Conservation (phyloP, 495 filamentous ascomycete genomes). For the Collariella sp. region DNA sequence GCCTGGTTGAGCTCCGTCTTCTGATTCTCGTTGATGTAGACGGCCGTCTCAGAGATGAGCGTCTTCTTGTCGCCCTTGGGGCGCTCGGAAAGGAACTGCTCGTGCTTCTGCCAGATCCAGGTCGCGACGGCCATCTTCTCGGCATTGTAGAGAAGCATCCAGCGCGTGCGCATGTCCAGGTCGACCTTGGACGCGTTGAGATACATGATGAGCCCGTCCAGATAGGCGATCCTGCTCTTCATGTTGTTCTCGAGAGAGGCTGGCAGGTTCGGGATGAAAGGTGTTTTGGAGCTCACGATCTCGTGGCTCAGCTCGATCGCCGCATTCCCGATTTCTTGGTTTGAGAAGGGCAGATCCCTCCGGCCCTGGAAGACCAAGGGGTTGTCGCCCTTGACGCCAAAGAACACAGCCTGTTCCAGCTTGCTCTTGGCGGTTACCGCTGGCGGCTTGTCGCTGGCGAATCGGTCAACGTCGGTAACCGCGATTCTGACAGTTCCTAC, state of each 20-base stretch:
- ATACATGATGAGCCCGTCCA: constrained; percentile 62
- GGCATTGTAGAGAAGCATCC: constrained; percentile 79
- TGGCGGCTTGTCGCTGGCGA: constrained; percentile 40
- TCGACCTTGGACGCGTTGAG: constrained; percentile 47
- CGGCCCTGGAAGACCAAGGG: constrained; percentile 67
- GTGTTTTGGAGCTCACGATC: constrained; percentile 65
- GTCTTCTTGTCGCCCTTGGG: constrained; percentile 41
- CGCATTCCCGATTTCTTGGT: constrained; percentile 65
- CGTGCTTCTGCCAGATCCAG: constrained; percentile 69
- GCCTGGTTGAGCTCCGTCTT: constrained; percentile 52
- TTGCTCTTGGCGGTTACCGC: constrained; percentile 72
- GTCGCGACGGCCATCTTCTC: constrained; percentile 84
- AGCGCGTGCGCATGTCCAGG: constrained; percentile 56
- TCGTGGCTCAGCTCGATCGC: constrained; percentile 72
- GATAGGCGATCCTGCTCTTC: constrained; percentile 54
- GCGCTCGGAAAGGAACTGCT: constrained; percentile 44
- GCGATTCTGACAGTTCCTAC: constrained; percentile 73
- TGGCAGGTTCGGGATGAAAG: constrained; percentile 59
- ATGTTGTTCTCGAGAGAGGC: constrained; percentile 77
- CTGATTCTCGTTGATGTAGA: constrained; percentile 58
- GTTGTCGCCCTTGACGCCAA: constrained; percentile 68
- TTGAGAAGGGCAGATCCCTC: constrained; percentile 52
- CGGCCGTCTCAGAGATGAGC: constrained; percentile 59
- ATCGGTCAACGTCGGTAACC: constrained; percentile 44
- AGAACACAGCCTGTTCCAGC: constrained; percentile 91